phyloP scores from a whole-genome alignment of 1,284 basidiomycete genomes.

The Garcileccinum viscosum region DNA sequence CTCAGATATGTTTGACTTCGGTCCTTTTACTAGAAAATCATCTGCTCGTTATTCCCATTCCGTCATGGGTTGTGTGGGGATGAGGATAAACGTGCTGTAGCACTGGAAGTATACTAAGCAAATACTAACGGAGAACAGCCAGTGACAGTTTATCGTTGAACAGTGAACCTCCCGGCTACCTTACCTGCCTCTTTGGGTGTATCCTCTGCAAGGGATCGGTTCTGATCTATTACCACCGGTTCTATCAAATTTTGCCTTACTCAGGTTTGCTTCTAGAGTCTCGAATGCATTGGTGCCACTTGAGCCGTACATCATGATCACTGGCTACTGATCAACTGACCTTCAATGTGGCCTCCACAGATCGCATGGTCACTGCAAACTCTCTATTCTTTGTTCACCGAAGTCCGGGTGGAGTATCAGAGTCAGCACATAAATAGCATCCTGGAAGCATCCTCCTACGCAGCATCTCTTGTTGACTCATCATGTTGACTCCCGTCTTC shows the following conservation, averaged over 20 bases:
- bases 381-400: neutral
- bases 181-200: neutral
- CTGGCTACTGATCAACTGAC: neutral
- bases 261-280: neutral
- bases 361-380: neutral
- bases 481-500: constrained; percentile 14
- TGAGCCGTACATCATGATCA: neutral
- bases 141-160: neutral
- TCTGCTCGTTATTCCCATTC: neutral
- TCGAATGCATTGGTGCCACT: neutral
- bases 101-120: neutral
- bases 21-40: neutral
- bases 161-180: neutral
- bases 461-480: neutral
- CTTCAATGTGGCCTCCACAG: neutral
- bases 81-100: neutral
- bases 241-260: neutral
- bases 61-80: neutral
- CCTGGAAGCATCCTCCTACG: neutral
- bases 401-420: neutral
- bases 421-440: neutral
- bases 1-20: neutral
- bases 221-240: constrained; percentile 10
- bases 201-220: neutral
- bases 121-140: neutral